These are phyloP conservation scores for Myxozyma neglecta DNA, from an alignment of 805 yeast species.

Conservation along the genomic window DNA sequence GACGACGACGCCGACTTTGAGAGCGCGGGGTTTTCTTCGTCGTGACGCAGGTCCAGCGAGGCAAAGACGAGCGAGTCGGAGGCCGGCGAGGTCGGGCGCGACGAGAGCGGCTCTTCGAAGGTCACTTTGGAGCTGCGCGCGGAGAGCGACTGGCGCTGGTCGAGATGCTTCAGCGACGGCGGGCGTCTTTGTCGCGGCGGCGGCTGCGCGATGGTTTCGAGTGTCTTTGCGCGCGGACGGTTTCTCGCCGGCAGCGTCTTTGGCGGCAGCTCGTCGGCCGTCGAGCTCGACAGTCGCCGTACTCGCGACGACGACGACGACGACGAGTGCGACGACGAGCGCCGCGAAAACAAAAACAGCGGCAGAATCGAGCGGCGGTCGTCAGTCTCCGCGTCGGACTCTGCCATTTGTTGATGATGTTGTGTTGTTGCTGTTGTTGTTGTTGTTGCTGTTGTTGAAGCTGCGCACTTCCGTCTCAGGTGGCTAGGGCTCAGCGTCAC, in stretches of 20 bases:
- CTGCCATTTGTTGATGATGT: no score
- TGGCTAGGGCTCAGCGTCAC: no score
- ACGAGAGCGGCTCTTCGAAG: slow-evolving; percentile 27
- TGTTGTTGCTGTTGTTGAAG: no score
- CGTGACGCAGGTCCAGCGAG: slow-evolving; percentile 11
- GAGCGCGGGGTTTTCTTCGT: background rate
- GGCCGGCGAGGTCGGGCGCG: slow-evolving; percentile 14
- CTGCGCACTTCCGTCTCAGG: no score
- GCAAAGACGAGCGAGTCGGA: slow-evolving; percentile 13
- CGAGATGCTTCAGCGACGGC: background rate
- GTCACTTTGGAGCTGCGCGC: slow-evolving; percentile 20
- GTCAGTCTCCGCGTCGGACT: no score
- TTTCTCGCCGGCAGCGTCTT: slow-evolving; percentile 2
- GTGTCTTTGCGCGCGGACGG: slow-evolving; percentile 30
- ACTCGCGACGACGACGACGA: background rate
- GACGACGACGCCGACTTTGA: slow-evolving; percentile 27
- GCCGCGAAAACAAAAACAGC: background rate
- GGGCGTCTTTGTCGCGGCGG: no score
- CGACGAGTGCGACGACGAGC: slow-evolving; percentile 19
- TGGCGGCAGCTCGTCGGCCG: background rate
- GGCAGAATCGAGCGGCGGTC: no score
- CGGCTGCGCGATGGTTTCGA: slow-evolving; percentile 28
- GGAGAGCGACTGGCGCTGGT: background rate
- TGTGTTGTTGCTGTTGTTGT: no score
- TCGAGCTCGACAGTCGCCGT: no score